Conservation (phyloP, 2,329 filamentous ascomycete genomes). For the Colletotrichum simmondsii region DNA sequence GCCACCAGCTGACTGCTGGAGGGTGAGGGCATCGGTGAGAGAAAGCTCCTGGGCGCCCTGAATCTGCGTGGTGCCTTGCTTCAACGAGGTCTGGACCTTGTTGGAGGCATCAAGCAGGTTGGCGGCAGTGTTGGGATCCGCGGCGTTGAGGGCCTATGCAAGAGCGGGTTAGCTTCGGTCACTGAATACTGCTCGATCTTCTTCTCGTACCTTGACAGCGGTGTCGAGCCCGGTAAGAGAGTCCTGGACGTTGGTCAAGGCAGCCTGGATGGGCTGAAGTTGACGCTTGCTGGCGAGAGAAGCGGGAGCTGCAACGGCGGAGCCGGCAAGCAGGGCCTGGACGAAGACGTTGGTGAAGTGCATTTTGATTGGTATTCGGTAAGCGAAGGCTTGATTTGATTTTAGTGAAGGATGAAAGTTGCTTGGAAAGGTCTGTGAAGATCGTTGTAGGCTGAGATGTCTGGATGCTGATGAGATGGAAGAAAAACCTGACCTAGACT, state of each 20-base stretch:
- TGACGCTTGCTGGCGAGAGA: slow-evolving; percentile 47
- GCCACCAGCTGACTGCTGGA: slow-evolving; percentile 36
- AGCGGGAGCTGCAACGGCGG: slow-evolving; percentile 54
- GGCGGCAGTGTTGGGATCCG: slow-evolving; percentile 60
- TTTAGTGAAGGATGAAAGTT: background rate
- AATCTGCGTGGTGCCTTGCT: slow-evolving; percentile 40
- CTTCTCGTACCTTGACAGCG: slow-evolving; percentile 28
- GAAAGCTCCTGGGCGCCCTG: slow-evolving; percentile 39
- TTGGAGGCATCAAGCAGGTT: slow-evolving; percentile 42
- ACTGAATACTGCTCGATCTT: accelerated
- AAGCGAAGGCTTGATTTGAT: background rate
- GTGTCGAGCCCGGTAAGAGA: slow-evolving; percentile 66
- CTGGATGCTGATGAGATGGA: slow-evolving; percentile 21
- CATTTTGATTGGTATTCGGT: slow-evolving; percentile 32
- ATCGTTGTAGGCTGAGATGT: background rate
- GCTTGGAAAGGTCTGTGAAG: background rate
- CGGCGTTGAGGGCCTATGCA: slow-evolving; percentile 46
- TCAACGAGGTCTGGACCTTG: slow-evolving; percentile 34
- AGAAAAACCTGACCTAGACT: background rate
- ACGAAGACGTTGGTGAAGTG: slow-evolving; percentile 51
- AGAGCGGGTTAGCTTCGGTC: background rate
- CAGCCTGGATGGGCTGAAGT: slow-evolving; percentile 66
- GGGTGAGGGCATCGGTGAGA: slow-evolving; percentile 38
- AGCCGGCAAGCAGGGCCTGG: slow-evolving; percentile 61
- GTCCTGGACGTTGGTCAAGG: slow-evolving; percentile 66